Conservation (phyloP, 371 early-diverging fungal genomes). For the Mortierella sp. region DNA sequence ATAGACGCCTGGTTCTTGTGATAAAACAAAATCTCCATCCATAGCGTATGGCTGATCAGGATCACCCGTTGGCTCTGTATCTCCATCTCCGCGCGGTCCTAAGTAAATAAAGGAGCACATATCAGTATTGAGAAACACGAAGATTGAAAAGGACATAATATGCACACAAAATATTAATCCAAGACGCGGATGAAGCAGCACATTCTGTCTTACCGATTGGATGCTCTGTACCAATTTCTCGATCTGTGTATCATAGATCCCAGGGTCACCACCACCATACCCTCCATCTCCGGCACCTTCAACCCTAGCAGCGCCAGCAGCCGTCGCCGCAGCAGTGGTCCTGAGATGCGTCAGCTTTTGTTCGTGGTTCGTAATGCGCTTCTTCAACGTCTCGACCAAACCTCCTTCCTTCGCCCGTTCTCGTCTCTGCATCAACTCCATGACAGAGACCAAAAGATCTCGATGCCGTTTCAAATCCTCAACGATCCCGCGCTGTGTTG, state of each 20-base stretch:
- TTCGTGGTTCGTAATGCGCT: conserved; percentile 56
- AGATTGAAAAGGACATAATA: conserved; percentile 10
- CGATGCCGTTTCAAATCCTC: conserved; percentile 81
- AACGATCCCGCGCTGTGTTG: conserved; percentile 66
- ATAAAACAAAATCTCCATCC: conserved; percentile 59
- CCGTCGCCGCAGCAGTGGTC: conserved; percentile 36
- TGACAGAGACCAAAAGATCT: conserved; percentile 76
- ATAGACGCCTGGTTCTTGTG: conserved; percentile 66
- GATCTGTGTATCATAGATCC: conserved; percentile 33
- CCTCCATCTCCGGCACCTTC: neutral
- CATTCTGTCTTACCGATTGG: conserved; percentile 21
- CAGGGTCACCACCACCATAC: neutral
- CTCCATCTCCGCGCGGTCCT: conserved; percentile 60
- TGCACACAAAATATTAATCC: neutral
- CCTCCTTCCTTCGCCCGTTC: conserved; percentile 32
- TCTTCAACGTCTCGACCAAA: conserved; percentile 48
- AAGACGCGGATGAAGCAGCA: neutral
- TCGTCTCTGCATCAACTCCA: conserved; percentile 60
- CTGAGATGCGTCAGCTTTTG: conserved; percentile 47
- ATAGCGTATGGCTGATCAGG: conserved; percentile 59
- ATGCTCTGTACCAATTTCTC: conserved; percentile 44
- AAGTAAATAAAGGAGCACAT: neutral
- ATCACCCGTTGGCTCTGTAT: conserved; percentile 54
- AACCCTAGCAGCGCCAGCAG: conserved; percentile 27
- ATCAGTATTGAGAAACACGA: neutral